phyloP scores from a whole-genome alignment of 345 rosid species.

The Populus alba region DNA sequence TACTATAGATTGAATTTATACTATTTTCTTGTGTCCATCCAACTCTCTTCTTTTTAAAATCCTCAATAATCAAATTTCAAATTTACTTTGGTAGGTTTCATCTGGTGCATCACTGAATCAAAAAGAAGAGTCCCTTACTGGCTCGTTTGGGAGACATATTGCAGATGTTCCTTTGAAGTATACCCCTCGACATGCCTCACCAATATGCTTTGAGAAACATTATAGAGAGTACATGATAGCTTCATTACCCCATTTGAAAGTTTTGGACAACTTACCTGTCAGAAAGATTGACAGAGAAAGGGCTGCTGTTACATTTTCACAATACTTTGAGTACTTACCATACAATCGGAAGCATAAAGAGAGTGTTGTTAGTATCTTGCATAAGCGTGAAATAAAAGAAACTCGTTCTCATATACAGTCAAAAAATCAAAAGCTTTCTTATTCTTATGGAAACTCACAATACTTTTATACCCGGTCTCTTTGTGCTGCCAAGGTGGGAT shows the following conservation, averaged over 20 bases:
- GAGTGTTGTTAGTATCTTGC: constrained; percentile 62
- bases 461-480: constrained; percentile 67
- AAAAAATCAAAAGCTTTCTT: constrained; percentile 29
- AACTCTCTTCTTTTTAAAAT: not conserved
- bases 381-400: constrained; percentile 70
- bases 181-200: constrained; percentile 63
- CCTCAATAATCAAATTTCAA: not conserved
- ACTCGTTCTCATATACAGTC: constrained; percentile 18
- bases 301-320: constrained; percentile 50
- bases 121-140: constrained; percentile 36
- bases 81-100: constrained; percentile 41
- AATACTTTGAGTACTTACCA: constrained; percentile 72
- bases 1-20: not conserved
- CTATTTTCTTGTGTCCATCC: not conserved
- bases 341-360: constrained; percentile 69
- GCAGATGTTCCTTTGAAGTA: constrained; percentile 52
- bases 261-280: constrained; percentile 67
- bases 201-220: constrained; percentile 82
- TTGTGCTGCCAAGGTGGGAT: constrained; percentile 85
- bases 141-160: constrained; percentile 33
- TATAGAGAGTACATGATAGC: constrained; percentile 83
- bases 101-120: constrained; percentile 27
- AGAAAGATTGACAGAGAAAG: constrained; percentile 66
- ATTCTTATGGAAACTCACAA: constrained; percentile 47
- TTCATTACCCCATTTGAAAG: constrained; percentile 68